Evolutionary conservation across 192 early-diverging fungal species (phyloP), one percentile per base, ranked within the genome.

Genomic region (Gigaspora rosea): DNA sequence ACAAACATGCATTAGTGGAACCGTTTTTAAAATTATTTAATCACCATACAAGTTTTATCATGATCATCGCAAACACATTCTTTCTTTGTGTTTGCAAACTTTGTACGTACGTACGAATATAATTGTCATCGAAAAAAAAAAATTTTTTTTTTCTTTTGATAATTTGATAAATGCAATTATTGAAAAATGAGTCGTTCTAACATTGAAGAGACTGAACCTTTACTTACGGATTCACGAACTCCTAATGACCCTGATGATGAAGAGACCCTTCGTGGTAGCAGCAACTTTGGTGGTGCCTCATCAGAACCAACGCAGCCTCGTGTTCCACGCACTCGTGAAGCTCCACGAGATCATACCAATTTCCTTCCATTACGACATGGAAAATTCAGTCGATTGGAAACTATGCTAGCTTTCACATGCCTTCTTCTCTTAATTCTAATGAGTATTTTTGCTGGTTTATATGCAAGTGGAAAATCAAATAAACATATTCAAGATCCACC

Each of bases 401-500:
- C 49, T 8, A 32, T 64, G 6, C 15, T 75, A 18, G 62, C 73
- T 33, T 63, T 64, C 16, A 51, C 36, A 49, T 47, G 59, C 47
- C 32, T 75, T 11, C 16, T 75, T 3, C 16, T 75, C 11, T 64
- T 75, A 18, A 51, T 75, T 50, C 18, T 64, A 22, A 75, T 54
- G 51, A 50, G 59, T 50, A 47, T 75, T 50, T 75, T 75, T 47
- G 73, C 73, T 51, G 73, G 73, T 35, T 64, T 75, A 75, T 75
- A 75, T 36, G 57, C 72, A 9, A 57, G 71, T 32, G 73, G 73
- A 3, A 64, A 12, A 10, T 22, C 73, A 2, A 75, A 75, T 51
- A 75, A 75, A 52, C 56, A 36, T 18, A n/a, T 9, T 18, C n/a
- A 12, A 75, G 15, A 10, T 16, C 22, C 12, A 7, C 47, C 46